A percentile compares a stretch with the other conserved stretches of the same genome.
Evolutionary conservation across 257 asterid genomes (phyloP).

Genomic region (Echites panduratus): DNA sequence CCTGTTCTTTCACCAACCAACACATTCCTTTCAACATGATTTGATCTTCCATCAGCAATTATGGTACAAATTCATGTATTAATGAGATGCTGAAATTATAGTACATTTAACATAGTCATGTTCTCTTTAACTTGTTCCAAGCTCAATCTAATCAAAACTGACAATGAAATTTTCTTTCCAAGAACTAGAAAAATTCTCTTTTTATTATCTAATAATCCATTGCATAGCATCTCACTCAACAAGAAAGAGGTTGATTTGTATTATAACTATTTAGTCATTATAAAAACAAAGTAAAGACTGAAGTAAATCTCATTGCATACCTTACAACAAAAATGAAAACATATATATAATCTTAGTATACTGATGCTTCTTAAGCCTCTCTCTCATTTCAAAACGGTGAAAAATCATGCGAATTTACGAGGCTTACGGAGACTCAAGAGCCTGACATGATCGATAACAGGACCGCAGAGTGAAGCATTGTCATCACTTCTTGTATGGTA

Average conservation of each 20-base stretch:
- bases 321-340: background rate
- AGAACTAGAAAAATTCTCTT: background rate
- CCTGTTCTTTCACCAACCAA: background rate
- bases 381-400: background rate
- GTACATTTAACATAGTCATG: too few relatives aligned
- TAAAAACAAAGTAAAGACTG: background rate
- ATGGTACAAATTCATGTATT: background rate
- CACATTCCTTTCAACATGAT: background rate
- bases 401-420: slow-evolving; percentile 31
- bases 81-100: too few relatives aligned
- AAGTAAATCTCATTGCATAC: background rate
- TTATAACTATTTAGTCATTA: background rate
- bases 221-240: background rate
- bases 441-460: slow-evolving; percentile 76
- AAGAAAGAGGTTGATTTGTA: background rate
- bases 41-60: background rate
- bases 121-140: background rate
- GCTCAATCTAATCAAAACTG: background rate
- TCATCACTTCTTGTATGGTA: slow-evolving; percentile 88
- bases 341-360: slow-evolving; percentile 2
- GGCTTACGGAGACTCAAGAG: slow-evolving; percentile 67
- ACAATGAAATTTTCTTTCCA: background rate
- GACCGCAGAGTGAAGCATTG: slow-evolving; percentile 88
- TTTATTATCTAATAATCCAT: background rate
- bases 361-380: background rate